Conservation (phyloP, 2,329 filamentous ascomycete genomes). For the Aspergillus pseudoviridinutans region DNA sequence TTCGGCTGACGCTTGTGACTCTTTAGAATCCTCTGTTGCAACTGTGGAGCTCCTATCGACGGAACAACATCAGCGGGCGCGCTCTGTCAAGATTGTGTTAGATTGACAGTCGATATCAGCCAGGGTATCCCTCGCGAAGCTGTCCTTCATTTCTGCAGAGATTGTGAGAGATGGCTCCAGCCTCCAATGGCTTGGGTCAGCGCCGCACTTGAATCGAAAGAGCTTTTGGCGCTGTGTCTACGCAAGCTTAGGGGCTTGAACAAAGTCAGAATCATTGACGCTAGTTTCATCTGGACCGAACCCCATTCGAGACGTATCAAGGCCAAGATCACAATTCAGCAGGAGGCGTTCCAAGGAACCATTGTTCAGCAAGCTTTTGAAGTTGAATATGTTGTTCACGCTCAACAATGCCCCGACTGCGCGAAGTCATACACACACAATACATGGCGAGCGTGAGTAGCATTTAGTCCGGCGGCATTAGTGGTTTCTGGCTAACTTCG, state of each 20-base stretch:
- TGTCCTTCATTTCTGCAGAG: slow-evolving; percentile 82
- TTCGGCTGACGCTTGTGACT: slow-evolving; percentile 12
- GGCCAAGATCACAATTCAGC: slow-evolving; percentile 92
- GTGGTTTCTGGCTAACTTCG: neutral
- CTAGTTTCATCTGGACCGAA: slow-evolving; percentile 96
- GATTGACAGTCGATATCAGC: slow-evolving; percentile 89
- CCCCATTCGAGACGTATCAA: slow-evolving; percentile 89
- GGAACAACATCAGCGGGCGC: slow-evolving; percentile 81
- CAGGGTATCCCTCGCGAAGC: slow-evolving; percentile 87
- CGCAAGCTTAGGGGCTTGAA: slow-evolving; percentile 80
- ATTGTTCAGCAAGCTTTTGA: slow-evolving; percentile 92
- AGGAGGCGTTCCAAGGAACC: slow-evolving; percentile 61
- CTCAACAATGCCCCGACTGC: slow-evolving; percentile 93
- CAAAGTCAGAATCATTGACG: slow-evolving; percentile 92
- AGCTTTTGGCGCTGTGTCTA: slow-evolving; percentile 86
- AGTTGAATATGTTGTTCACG: slow-evolving; percentile 84
- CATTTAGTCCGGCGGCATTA: neutral
- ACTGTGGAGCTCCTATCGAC: slow-evolving; percentile 94
- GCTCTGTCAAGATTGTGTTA: slow-evolving; percentile 93
- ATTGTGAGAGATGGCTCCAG: slow-evolving; percentile 90
- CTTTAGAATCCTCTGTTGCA: slow-evolving; percentile 86
- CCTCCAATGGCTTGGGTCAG: slow-evolving; percentile 84
- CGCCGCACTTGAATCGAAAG: slow-evolving; percentile 80
- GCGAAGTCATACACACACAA: slow-evolving; percentile 95
- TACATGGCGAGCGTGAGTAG: slow-evolving; percentile 70